Evolutionary conservation across 352 stramenopile species (phyloP), one percentile per base, ranked within the genome.

Genomic region (Elongisporangium undulatum): DNA sequence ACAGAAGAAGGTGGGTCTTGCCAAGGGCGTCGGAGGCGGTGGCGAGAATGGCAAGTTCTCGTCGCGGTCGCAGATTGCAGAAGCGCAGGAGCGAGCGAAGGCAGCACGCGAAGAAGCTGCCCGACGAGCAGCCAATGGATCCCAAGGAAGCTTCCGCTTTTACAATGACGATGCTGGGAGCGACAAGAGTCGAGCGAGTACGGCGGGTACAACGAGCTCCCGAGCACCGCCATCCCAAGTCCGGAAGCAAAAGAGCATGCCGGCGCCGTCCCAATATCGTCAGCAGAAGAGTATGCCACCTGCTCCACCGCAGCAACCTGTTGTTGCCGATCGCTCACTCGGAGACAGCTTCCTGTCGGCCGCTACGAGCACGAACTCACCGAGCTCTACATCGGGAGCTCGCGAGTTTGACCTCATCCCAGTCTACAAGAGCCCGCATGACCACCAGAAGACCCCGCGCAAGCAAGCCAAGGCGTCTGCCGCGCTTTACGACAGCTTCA

Each of bases 1-100:
- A 17, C 55, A 75, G 23, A 75, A 71, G 49, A 90, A 82, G 66
- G 16, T 52, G 7, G 61, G 56, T 1, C 69, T 74, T 39, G 63
- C 71, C 19, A 82, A 63, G 49, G 34, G 34, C 34, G 34, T 74
- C 73, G 55, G 74, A 82, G 38, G 54, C 64, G 2, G 68, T 51
- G 53, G 53, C 16, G 61, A 77, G 29, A 77, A 23, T 2, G 58
- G 49, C 23, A 87, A 87, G 52, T 87, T 87, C 59, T 68, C 55
- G 49, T 71, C 66, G 16, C 63, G 60, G 20, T 62, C 64, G 0
- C 52, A 72, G 17, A 55, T 66, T 7, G 64, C 74, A 24, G 58
- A 66, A 34, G 52, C 59, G 56, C 41, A 15, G 53, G 45, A 55
- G 56, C 4, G 54, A 69, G 19, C 58, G 68, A 53, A 64, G 39